Percentiles rank a stretch among this genome's conserved stretches.
Conservation (phyloP, 2,329 filamentous ascomycete species). For the Plectosphaerella cucumerina region DNA sequence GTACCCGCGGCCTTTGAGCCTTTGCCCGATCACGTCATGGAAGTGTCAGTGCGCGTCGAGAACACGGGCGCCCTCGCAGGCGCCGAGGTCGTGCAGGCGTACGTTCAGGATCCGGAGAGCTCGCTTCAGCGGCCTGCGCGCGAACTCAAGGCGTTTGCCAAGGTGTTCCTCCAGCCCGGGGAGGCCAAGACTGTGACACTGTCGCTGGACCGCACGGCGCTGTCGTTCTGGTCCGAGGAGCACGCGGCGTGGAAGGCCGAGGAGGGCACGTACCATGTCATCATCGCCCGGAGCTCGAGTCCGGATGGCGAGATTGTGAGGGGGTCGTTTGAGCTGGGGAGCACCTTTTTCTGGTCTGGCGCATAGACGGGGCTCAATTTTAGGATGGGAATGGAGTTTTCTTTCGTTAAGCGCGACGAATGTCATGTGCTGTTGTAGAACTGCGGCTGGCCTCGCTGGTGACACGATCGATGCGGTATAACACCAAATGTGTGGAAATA, state of each 20-base stretch:
- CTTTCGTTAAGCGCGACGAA: too few species aligned
- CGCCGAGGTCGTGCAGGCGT: constrained; percentile 23
- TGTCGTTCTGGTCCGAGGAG: constrained; percentile 2
- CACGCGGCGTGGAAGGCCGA: background rate
- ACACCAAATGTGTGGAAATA: too few species aligned
- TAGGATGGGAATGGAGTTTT: too few species aligned
- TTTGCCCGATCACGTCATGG: constrained; percentile 24
- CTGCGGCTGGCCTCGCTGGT: too few species aligned
- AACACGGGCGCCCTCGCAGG: constrained; percentile 19
- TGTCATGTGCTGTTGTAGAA: too few species aligned
- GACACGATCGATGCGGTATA: too few species aligned
- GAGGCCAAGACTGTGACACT: constrained; percentile 22
- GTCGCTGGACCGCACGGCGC: background rate
- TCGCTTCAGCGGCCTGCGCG: constrained; percentile 47
- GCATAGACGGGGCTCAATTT: background rate
- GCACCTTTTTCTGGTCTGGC: background rate
- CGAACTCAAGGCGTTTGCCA: constrained; percentile 40
- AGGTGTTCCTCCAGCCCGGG: constrained; percentile 30
- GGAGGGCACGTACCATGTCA: background rate
- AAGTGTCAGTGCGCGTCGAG: constrained; percentile 40
- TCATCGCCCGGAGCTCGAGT: constrained; percentile 1
- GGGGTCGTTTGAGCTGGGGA: background rate
- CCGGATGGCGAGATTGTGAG: background rate
- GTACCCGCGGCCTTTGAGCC: constrained; percentile 29
- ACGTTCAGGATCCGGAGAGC: constrained; percentile 18